Evolutionary conservation across 805 yeast species (phyloP).

Genomic region (Candida easanensis): DNA sequence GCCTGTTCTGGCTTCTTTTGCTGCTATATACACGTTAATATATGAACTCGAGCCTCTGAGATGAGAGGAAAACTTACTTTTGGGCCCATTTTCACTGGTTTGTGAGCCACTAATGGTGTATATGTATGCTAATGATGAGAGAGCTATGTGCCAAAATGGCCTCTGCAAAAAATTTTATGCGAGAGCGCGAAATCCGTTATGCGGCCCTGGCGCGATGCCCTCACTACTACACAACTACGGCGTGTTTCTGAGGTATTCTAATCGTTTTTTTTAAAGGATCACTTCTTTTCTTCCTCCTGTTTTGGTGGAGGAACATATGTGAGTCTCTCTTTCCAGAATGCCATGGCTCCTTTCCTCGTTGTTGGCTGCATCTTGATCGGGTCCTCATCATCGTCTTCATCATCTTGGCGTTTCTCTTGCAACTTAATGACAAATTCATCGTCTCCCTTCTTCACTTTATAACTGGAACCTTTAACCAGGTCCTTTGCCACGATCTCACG

Average conservation of each 20-base stretch:
- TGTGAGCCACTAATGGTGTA: background rate
- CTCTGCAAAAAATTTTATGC: conserved; percentile 11
- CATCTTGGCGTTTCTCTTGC: conserved; percentile 8
- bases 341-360: conserved; percentile 22
- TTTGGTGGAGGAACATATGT: conserved; percentile 6
- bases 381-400: conserved; percentile 22
- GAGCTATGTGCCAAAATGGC: conserved; percentile 9
- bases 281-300: background rate
- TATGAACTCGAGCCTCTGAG: background rate
- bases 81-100: background rate
- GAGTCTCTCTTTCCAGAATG: conserved; percentile 27
- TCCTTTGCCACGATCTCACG: conserved; percentile 74
- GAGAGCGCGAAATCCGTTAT: conserved; percentile 11
- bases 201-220: conserved; percentile 12
- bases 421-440: conserved; percentile 18
- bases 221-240: too few relatives aligned
- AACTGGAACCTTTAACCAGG: conserved; percentile 49
- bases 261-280: too few relatives aligned
- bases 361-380: conserved; percentile 28
- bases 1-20: conserved; percentile 8
- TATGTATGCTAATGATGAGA: background rate
- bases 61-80: background rate
- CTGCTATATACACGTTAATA: background rate
- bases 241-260: too few relatives aligned
- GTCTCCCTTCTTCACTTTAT: conserved; percentile 29